Evolutionary conservation across 495 filamentous ascomycete genomes (phyloP).

Genomic region (Bacidia rubella): DNA sequence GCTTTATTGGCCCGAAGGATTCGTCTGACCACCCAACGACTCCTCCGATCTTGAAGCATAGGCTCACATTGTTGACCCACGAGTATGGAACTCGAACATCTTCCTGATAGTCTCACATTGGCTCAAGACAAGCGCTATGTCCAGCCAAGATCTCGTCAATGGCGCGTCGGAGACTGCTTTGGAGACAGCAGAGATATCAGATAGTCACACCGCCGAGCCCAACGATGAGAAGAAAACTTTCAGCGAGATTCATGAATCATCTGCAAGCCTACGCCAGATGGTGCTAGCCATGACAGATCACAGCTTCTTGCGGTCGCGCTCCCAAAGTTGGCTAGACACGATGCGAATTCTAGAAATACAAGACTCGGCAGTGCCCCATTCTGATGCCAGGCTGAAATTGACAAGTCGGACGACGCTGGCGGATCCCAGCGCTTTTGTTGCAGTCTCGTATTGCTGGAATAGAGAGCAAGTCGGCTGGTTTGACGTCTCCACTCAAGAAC

Average conservation of each 20-base stretch:
- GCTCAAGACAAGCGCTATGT: too few relatives aligned
- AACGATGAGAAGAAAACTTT: neutral
- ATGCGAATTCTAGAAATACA: neutral
- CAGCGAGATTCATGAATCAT: neutral
- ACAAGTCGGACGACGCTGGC: neutral
- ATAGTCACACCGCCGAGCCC: too few relatives aligned
- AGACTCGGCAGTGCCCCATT: neutral
- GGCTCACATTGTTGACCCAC: too few relatives aligned
- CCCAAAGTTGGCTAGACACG: neutral
- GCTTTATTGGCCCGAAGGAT: too few relatives aligned
- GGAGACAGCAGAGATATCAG: too few relatives aligned
- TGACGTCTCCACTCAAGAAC: neutral
- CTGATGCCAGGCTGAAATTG: neutral
- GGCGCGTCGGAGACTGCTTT: too few relatives aligned
- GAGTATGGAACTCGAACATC: too few relatives aligned
- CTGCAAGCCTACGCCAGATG: neutral
- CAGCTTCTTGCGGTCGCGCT: neutral
- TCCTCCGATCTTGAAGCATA: too few relatives aligned
- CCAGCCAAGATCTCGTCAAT: too few relatives aligned
- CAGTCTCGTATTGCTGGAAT: slow-evolving; percentile 15
- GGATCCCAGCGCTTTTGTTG: slow-evolving; percentile 6
- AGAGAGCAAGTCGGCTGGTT: neutral
- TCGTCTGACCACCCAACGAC: too few relatives aligned
- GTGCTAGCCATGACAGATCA: neutral
- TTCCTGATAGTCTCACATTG: too few relatives aligned